Evolutionary conservation across 148 eudicot species (phyloP).

Genomic region (Camellia lanceoleosa): DNA sequence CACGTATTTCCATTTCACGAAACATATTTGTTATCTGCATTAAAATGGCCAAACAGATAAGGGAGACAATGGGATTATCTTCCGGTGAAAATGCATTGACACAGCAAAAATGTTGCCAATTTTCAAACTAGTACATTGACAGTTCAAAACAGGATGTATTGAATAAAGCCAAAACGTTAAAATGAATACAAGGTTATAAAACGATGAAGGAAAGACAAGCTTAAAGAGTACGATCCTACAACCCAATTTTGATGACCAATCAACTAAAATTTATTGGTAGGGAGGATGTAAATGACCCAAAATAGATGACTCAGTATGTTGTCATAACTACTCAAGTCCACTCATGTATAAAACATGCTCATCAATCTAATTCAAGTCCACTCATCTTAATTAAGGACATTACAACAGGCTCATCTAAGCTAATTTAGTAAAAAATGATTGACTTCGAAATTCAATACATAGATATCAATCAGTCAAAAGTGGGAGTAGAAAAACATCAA

Average conservation of each 20-base stretch:
- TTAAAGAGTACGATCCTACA: not conserved
- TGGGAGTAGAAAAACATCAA: not conserved
- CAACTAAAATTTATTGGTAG: not conserved
- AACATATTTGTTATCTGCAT: conserved; percentile 11
- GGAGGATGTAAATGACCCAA: not conserved
- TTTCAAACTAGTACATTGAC: not conserved
- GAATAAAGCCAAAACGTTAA: no score
- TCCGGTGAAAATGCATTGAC: not conserved
- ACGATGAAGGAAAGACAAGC: not conserved
- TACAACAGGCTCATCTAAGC: not conserved
- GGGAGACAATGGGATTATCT: not conserved
- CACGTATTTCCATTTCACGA: conserved; percentile 3
- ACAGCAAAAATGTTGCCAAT: no score
- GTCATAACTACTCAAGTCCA: not conserved
- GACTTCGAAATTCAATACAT: not conserved
- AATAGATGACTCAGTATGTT: not conserved
- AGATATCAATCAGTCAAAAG: not conserved
- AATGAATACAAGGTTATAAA: not conserved
- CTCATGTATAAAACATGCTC: not conserved
- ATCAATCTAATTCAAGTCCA: not conserved
- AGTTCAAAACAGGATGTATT: no score
- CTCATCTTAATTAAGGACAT: not conserved
- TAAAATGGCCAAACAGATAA: not conserved
- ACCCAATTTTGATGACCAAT: not conserved
- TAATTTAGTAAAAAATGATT: not conserved